Conservation (phyloP, 2,329 filamentous ascomycete species). For the Dothidotthia symphoricarpi region DNA sequence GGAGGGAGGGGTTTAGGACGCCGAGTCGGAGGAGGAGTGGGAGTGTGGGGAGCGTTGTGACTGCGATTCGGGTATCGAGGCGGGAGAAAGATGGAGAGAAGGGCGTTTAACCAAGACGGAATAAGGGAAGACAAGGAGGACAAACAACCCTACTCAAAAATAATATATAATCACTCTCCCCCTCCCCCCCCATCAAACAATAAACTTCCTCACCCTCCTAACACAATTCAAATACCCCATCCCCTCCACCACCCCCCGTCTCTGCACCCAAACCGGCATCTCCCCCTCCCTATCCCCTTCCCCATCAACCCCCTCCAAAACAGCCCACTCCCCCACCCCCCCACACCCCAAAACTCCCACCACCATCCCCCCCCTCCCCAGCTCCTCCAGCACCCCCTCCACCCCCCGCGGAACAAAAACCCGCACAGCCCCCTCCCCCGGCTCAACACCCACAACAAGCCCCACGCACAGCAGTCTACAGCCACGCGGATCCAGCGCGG, state of each 20-base stretch:
- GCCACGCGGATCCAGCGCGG: slow-evolving; percentile 57
- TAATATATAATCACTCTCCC: neutral
- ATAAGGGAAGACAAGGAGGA: no score
- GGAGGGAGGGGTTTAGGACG: no score
- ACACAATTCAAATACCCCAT: slow-evolving; percentile 35
- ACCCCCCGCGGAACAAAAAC: slow-evolving; percentile 61
- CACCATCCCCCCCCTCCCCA: slow-evolving; percentile 26
- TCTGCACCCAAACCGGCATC: slow-evolving; percentile 24
- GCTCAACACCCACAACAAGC: slow-evolving; percentile 69
- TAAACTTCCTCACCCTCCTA: slow-evolving; percentile 35
- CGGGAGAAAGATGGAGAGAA: no score
- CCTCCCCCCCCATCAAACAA: neutral
- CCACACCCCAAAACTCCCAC: slow-evolving; percentile 35
- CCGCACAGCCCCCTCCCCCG: slow-evolving; percentile 55
- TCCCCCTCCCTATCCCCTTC: slow-evolving; percentile 7
- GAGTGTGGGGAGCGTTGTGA: no score
- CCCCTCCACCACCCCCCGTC: slow-evolving; percentile 13
- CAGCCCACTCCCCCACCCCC: slow-evolving; percentile 38
- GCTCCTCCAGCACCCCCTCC: slow-evolving; percentile 17
- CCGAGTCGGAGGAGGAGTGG: no score
- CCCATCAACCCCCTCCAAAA: slow-evolving; percentile 28
- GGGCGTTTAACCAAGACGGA: no score
- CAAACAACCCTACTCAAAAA: no score
- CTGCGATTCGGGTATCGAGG: no score
- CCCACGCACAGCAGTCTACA: slow-evolving; percentile 63